Conservation (phyloP, 2,329 filamentous ascomycete species). For the Diaporthe velutina region DNA sequence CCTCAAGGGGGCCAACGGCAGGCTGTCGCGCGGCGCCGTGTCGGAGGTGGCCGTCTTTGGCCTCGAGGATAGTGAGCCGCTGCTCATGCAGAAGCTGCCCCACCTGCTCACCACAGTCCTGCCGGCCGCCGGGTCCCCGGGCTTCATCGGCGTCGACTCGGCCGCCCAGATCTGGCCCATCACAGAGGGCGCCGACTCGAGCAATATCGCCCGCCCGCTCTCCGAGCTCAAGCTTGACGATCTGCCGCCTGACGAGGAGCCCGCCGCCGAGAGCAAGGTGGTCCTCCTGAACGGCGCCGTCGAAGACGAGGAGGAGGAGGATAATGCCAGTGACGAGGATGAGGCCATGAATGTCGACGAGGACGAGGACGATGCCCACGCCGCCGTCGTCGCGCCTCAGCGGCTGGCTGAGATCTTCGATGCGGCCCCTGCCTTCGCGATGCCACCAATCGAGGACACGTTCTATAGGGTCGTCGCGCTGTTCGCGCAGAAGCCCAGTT, state of each 20-base stretch:
- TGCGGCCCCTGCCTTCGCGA: conserved; percentile 74
- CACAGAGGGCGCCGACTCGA: conserved; percentile 69
- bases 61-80: conserved; percentile 68
- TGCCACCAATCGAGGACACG: conserved; percentile 80
- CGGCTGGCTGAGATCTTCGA: conserved; percentile 79
- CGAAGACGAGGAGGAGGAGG: conserved; percentile 45
- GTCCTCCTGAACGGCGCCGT: conserved; percentile 48
- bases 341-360: conserved; percentile 50
- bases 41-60: conserved; percentile 77
- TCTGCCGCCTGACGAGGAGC: conserved; percentile 13
- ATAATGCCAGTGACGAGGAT: conserved; percentile 44
- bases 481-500: conserved; percentile 57
- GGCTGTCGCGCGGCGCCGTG: conserved; percentile 50
- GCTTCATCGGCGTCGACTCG: conserved; percentile 83
- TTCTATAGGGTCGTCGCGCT: conserved; percentile 79
- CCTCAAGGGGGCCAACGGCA: conserved; percentile 41
- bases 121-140: conserved; percentile 72
- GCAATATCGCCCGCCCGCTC: conserved; percentile 66
- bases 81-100: conserved; percentile 69
- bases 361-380: conserved; percentile 58
- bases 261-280: conserved; percentile 42
- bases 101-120: conserved; percentile 76
- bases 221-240: conserved; percentile 63
- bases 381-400: conserved; percentile 75
- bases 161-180: conserved; percentile 78